Evolutionary conservation across 345 rosid genomes (phyloP).

Genomic region (Populus simonii): DNA sequence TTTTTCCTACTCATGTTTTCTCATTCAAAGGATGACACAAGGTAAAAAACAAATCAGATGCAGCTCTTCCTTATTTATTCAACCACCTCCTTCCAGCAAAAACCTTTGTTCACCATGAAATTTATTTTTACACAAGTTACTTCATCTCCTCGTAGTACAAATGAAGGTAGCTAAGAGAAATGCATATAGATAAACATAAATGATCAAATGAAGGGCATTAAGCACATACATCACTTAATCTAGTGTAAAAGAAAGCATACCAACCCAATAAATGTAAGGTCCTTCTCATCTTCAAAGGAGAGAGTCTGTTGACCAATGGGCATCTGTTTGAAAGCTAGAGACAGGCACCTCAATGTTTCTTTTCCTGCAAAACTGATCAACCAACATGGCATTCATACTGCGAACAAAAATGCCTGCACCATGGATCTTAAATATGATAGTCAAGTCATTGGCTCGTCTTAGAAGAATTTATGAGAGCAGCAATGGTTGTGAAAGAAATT

Average conservation of each 20-base stretch:
- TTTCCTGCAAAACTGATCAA: slow-evolving; percentile 87
- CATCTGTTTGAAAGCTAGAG: slow-evolving; percentile 81
- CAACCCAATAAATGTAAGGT: slow-evolving; percentile 98
- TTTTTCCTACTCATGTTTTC: not conserved
- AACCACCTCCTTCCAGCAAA: not conserved
- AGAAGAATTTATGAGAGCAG: not conserved
- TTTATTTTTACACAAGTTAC: too few species aligned
- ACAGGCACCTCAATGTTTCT: slow-evolving; percentile 91
- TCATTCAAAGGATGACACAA: too few species aligned
- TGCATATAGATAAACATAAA: not conserved
- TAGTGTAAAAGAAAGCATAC: slow-evolving; percentile 60
- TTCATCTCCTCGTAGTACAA: not conserved
- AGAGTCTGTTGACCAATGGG: slow-evolving; percentile 68
- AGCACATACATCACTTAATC: not conserved
- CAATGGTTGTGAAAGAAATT: not conserved
- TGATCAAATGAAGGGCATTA: not conserved
- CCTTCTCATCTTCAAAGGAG: slow-evolving; percentile 81
- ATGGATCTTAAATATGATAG: not conserved
- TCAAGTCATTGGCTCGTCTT: not conserved
- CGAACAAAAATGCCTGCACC: not conserved
- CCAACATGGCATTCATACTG: slow-evolving; percentile 19
- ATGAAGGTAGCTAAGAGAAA: not conserved
- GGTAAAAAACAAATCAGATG: not conserved
- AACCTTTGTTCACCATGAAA: not conserved
- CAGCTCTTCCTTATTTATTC: not conserved